Percentiles rank a stretch among this genome's conserved stretches.
These are phyloP conservation scores for Chaetothyriales sp. DNA, from an alignment of 2,329 filamentous ascomycete species.

Conservation along the genomic window DNA sequence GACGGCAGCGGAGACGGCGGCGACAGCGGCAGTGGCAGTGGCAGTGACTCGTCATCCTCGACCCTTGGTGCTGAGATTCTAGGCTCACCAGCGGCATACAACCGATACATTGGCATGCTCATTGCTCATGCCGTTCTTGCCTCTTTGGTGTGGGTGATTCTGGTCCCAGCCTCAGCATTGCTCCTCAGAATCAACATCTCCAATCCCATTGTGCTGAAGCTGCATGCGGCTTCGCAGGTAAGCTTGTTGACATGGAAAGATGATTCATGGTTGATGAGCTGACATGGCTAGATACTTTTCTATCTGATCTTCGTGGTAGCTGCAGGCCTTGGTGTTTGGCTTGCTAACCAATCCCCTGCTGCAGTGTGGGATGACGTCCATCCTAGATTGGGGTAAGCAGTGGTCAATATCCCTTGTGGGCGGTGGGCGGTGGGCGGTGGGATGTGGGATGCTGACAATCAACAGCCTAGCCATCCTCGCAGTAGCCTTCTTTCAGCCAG, in stretches of 20 bases:
- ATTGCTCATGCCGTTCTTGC: conserved; percentile 20
- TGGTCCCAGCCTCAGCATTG: conserved; percentile 19
- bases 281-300: conserved; percentile 13
- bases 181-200: conserved; percentile 17
- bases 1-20: conserved; percentile 2
- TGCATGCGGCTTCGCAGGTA: conserved; percentile 17
- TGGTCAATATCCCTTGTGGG: too few species aligned
- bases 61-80: background rate
- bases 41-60: conserved; percentile 1
- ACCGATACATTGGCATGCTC: conserved; percentile 8
- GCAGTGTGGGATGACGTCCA: conserved; percentile 19
- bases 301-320: conserved; percentile 21
- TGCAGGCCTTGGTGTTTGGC: conserved; percentile 20
- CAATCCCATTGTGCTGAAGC: conserved; percentile 12
- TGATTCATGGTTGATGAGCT: too few species aligned
- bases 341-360: conserved; percentile 17
- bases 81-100: conserved; percentile 4
- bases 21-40: conserved; percentile 2
- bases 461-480: conserved; percentile 18
- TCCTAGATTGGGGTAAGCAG: conserved; percentile 14
- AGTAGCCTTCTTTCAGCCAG: conserved; percentile 21
- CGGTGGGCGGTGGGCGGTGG: too few species aligned
- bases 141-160: conserved; percentile 19
- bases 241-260: too few species aligned
- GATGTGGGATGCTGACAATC: too few species aligned